Evolutionary conservation across 1,139 yeast genomes (phyloP), one percentile per base, ranked within the genome.

Genomic region (Geotrichum restrictum): DNA sequence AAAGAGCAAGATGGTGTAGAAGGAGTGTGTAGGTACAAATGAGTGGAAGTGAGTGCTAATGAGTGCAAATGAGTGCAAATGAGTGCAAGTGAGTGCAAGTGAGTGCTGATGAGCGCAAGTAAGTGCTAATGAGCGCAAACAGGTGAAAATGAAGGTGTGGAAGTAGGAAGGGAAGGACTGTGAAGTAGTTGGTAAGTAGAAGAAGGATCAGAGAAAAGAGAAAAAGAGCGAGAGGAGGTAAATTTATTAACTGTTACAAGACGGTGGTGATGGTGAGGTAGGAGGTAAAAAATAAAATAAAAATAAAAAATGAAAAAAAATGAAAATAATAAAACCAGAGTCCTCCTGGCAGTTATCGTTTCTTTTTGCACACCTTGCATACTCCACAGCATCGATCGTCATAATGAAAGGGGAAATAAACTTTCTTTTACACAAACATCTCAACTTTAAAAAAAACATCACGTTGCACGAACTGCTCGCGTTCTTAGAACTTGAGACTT

Each of bases 61-160:
- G 4, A 21, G 18, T 38, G 43, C 11, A 34, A 31, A 44, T 32
- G 29, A 22, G 33, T 46, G 48, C 21, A 14, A 39, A 39, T 27
- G 18, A 27, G 24, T 24, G 29, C 29, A 24, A 24, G 8, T 24
- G 29, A 24, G 29, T 24, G 29, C 8, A 24, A 24, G 29, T 24
- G 29, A 44, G 24, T 22, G 40, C 19, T 24, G 45, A 33, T n/a
- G 4, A 21, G 18, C 29, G 43, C 11, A n/a, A n/a, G n/a, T n/a
- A n/a, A n/a, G n/a, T n/a, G n/a, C n/a, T n/a, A 31, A 29, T 31
- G 34, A 14, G 34, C 34, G 32, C 7, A 38, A 43, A 19, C 8
- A 32, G 16, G 13, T 6, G 22, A 3, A 45, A 34, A n/a, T n/a
- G 33, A 33, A 22, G 18, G 34, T 19, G 27, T 13, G 19, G 19